Base-by-base conservation (phyloP, 257 asterid species). In the Linderniella brevidens region DNA sequence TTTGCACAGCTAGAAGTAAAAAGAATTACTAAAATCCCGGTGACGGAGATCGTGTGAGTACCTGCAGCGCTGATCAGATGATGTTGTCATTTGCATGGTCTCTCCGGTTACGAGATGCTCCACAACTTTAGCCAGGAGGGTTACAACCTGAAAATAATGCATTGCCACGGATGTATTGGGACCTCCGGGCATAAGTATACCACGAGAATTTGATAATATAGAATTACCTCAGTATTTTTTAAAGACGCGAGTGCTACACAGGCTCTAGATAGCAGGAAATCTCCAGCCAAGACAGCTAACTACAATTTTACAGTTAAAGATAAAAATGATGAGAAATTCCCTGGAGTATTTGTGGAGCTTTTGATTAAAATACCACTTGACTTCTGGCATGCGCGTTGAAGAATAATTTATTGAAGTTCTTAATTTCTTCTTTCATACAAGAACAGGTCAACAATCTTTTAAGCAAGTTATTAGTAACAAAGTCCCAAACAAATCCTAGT, bases 91-190 rank as follows among this genome's bases (percentile, higher is more conserved):
- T 68, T 84, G 98, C 98, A 90, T 90, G 43, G 94, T 84, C 73
- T 90, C 98, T 5, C 98, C 98, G 8, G 98, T 84, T 49, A 90
- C 98, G 58, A 90, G 80, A 74, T 90, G 94, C 64, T 85, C 93
- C 52, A 84, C 88, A 51, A 77, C 96, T 55, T 62, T 79, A 58
- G 96, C 96, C 70, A 90, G 60, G 65, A 90, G 92, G 35, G 92
- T 58, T 51, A 90, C 94, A 35, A 90, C 98, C 98, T 88, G 56
- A 43, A 64, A 38, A 60, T 17, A 53, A 35, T 19, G 17, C 1
- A 18, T n/a, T 46, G 12, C 51, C 19, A 16, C 43, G 3, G 3
- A 3, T 10, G 13, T 11, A 39, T 39, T 39, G 3, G 9, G 9
- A 9, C 32, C 32, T 25, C 32, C 32, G 32, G 4, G 3, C 32